phyloP scores from a whole-genome alignment of 176 grass and related monocot species.

The Raddia distichophylla region DNA sequence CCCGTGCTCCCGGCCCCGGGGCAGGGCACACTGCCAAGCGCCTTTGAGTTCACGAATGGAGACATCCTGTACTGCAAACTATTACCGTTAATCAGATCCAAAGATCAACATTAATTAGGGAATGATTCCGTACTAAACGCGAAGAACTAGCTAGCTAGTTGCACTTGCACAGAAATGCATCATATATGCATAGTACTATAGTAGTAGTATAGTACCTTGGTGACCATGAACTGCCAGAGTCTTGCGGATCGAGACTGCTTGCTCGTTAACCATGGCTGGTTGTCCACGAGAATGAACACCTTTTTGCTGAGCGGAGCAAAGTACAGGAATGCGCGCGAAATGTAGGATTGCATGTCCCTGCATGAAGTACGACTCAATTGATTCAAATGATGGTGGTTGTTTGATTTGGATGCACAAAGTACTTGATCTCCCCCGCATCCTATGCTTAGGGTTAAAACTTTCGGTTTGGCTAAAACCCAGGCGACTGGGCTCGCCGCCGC shows the following conservation, averaged over 20 bases:
- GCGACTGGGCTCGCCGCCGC: too few species aligned
- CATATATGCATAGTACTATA: too few species aligned
- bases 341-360: conserved; percentile 90
- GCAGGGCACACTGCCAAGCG: conserved; percentile 14
- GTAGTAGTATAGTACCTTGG: conserved; percentile 51
- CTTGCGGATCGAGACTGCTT: conserved; percentile 69
- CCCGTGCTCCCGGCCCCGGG: neutral
- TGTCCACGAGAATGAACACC: conserved; percentile 87
- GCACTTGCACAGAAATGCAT: neutral
- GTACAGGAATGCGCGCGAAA: conserved; percentile 81
- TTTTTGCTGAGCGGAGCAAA: conserved; percentile 76
- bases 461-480: too few species aligned
- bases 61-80: conserved; percentile 86
- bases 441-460: too few species aligned
- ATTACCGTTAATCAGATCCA: conserved; percentile 5
- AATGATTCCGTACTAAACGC: too few species aligned
- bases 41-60: conserved; percentile 72
- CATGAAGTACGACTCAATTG: conserved; percentile 28
- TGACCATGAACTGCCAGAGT: conserved; percentile 93
- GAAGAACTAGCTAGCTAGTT: too few species aligned
- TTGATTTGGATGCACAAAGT: neutral
- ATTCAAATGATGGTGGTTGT: neutral
- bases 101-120: neutral
- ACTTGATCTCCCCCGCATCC: too few species aligned
- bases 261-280: conserved; percentile 75